phyloP scores from a whole-genome alignment of 202 grass and related monocot species.

The Bolboschoenoplectus hybrid region DNA sequence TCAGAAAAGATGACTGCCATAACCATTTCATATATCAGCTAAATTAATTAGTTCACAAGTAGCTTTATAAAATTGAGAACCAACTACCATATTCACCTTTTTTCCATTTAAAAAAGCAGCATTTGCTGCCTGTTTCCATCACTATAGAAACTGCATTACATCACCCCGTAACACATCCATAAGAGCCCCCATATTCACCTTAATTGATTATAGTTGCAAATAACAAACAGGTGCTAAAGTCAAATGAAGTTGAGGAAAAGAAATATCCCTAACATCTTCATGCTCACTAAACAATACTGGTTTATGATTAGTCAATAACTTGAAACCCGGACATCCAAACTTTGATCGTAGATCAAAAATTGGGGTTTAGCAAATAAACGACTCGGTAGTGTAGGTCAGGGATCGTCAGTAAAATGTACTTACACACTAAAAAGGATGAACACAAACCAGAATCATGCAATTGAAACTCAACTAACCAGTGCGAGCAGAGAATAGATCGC shows the following conservation, averaged over 20 bases:
- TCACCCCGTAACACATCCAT: neutral
- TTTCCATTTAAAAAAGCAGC: neutral
- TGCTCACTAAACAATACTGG: neutral
- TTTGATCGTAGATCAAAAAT: neutral
- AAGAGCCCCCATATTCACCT: neutral
- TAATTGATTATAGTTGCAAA: neutral
- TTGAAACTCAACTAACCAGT: conserved; percentile 24
- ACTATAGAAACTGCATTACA: neutral
- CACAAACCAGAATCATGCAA: neutral
- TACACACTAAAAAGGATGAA: neutral
- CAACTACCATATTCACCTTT: neutral
- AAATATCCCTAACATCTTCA: neutral
- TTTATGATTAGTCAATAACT: neutral
- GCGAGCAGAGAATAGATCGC: neutral
- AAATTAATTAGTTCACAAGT: neutral
- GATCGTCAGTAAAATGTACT: conserved; percentile 12
- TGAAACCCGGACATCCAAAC: neutral
- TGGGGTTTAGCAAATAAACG: neutral
- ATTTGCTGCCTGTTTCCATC: neutral
- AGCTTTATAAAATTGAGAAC: neutral
- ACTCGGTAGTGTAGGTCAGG: neutral
- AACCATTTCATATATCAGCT: neutral
- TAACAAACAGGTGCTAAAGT: neutral
- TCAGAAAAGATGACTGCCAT: neutral
- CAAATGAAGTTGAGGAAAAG: neutral